These are phyloP conservation scores for Parasarocladium wereldwijsianum DNA, from an alignment of 2,329 filamentous ascomycete genomes.

Conservation along the genomic window DNA sequence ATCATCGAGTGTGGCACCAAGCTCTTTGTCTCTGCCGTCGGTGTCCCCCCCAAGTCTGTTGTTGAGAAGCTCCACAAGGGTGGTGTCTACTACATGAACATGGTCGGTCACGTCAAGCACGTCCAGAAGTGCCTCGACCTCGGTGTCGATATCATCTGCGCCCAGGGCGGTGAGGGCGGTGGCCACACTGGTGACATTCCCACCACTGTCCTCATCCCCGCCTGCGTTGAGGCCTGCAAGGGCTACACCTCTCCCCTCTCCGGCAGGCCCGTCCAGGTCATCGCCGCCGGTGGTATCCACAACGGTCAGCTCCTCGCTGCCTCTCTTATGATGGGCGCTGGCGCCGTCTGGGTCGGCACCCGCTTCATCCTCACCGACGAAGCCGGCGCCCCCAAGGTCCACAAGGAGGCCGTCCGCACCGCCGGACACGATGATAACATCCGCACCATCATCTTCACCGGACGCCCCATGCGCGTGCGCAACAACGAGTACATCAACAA, in stretches of 20 bases:
- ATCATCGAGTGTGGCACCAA: slow-evolving; percentile 84
- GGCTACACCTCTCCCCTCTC: slow-evolving; percentile 77
- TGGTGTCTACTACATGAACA: slow-evolving; percentile 97
- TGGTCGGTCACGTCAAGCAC: slow-evolving; percentile 99
- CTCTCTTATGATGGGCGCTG: slow-evolving; percentile 81
- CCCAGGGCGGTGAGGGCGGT: slow-evolving; percentile 93
- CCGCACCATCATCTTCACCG: slow-evolving; percentile 96
- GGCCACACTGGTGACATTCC: slow-evolving; percentile 93
- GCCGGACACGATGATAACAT: slow-evolving; percentile 91
- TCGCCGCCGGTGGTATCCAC: slow-evolving; percentile 88
- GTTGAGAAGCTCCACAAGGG: slow-evolving; percentile 80
- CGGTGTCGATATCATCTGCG: slow-evolving; percentile 92
- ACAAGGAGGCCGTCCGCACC: slow-evolving; percentile 91
- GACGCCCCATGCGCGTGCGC: slow-evolving; percentile 82
- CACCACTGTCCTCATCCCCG: slow-evolving; percentile 82
- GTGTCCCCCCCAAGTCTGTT: slow-evolving; percentile 75
- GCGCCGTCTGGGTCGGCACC: slow-evolving; percentile 91
- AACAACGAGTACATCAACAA: slow-evolving; percentile 88
- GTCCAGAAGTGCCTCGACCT: slow-evolving; percentile 89
- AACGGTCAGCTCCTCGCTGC: slow-evolving; percentile 85
- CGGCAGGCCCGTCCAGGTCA: slow-evolving; percentile 73
- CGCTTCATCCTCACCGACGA: slow-evolving; percentile 90
- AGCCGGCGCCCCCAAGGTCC: slow-evolving; percentile 80
- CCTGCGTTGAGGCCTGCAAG: slow-evolving; percentile 69
- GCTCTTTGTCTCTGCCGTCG: slow-evolving; percentile 94